These are phyloP conservation scores for Acacia crassicarpa DNA, from an alignment of 306 rosid species.

Conservation along the genomic window DNA sequence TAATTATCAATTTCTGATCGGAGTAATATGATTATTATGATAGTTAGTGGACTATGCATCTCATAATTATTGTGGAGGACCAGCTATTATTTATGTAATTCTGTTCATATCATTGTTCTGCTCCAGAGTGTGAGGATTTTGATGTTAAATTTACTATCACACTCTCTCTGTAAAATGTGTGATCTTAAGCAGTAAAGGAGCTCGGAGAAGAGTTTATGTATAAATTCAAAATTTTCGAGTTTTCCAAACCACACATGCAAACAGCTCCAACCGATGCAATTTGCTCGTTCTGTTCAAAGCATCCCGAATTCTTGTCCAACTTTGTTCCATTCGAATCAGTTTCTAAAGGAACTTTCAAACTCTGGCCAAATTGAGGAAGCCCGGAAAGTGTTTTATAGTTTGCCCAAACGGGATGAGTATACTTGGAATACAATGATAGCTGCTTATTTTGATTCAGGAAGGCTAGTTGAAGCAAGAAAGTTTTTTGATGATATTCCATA, in stretches of 20 bases:
- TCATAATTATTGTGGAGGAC: not conserved
- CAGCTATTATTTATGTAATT: not conserved
- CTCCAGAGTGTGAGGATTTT: not conserved
- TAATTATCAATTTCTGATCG: not conserved
- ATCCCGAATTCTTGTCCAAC: conserved; percentile 34
- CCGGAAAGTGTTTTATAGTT: conserved; percentile 68
- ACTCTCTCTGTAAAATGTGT: not conserved
- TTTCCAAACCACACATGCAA: conserved; percentile 12
- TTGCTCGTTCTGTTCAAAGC: conserved; percentile 24
- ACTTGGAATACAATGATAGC: conserved; percentile 80
- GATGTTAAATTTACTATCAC: not conserved
- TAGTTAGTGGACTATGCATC: not conserved
- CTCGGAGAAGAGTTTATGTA: conserved; percentile 38
- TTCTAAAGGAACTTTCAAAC: conserved; percentile 47
- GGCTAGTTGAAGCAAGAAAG: conserved; percentile 60
- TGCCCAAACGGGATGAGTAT: conserved; percentile 65
- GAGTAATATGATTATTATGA: not conserved
- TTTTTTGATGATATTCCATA: conserved; percentile 52
- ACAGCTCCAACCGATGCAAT: conserved; percentile 28
- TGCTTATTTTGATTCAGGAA: conserved; percentile 65
- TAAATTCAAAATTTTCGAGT: conserved; percentile 31
- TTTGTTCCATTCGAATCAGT: conserved; percentile 43
- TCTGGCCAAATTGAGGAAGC: conserved; percentile 69
- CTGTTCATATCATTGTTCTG: not conserved
- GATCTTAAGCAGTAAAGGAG: not conserved